Conservation (phyloP, 2,329 filamentous ascomycete genomes). For the Aspergillus quadrilineatus region DNA sequence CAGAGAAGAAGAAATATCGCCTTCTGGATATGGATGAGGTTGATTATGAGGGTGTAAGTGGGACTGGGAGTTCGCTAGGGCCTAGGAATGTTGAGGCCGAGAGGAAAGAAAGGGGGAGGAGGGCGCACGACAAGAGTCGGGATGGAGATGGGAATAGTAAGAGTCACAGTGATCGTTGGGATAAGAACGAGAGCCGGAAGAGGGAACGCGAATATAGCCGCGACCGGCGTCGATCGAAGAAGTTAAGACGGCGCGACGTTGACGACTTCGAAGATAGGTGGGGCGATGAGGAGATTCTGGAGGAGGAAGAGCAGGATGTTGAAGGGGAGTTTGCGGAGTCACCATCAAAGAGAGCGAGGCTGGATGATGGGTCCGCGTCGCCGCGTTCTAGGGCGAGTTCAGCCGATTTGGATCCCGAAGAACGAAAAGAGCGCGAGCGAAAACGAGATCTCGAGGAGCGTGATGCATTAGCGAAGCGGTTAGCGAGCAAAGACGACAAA, state of each 20-base stretch:
- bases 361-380: slow-evolving; percentile 55
- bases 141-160: slow-evolving; percentile 23
- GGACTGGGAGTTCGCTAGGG: slow-evolving; percentile 26
- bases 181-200: slow-evolving; percentile 34
- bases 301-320: slow-evolving; percentile 42
- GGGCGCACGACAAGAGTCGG: slow-evolving; percentile 7
- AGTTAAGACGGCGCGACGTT: slow-evolving; percentile 50
- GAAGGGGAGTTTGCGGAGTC: slow-evolving; percentile 66
- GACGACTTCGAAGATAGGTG: slow-evolving; percentile 73
- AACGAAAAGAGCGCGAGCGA: slow-evolving; percentile 57
- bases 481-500: slow-evolving; percentile 69
- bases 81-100: slow-evolving; percentile 38
- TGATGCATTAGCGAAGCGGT: slow-evolving; percentile 74
- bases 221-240: slow-evolving; percentile 50
- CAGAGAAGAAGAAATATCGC: slow-evolving; percentile 49
- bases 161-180: slow-evolving; percentile 26
- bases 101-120: slow-evolving; percentile 33
- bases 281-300: slow-evolving; percentile 68
- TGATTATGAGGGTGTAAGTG: slow-evolving; percentile 40
- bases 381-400: slow-evolving; percentile 29
- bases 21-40: slow-evolving; percentile 56
- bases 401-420: slow-evolving; percentile 60
- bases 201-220: slow-evolving; percentile 37
- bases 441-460: slow-evolving; percentile 70
- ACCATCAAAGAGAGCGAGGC: slow-evolving; percentile 67